Evolutionary conservation across 2,329 filamentous ascomycete genomes (phyloP).

Genomic region (Xylaria multiplex): DNA sequence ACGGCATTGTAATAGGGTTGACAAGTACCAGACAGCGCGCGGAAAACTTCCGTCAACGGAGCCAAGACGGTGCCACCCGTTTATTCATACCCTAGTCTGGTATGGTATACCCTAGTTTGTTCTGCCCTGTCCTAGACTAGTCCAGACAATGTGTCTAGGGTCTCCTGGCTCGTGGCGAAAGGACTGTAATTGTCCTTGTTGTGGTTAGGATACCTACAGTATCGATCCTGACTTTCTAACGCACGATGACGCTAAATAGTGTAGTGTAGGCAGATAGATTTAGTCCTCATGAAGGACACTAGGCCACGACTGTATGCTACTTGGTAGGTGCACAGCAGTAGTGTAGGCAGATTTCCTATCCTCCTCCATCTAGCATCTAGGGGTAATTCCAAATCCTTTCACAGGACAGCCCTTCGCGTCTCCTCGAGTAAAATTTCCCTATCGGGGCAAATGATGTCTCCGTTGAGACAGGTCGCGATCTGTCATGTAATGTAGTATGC

Average conservation of each 20-base stretch:
- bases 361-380: slow-evolving; percentile 1
- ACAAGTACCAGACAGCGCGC: slow-evolving; percentile 29
- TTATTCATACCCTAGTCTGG: slow-evolving; percentile 1
- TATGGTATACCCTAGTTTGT: slow-evolving; percentile 6
- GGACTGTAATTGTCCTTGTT: slow-evolving; percentile 3
- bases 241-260: slow-evolving; percentile 28
- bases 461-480: slow-evolving; percentile 28
- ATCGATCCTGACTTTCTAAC: neutral
- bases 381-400: slow-evolving; percentile 36
- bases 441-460: slow-evolving; percentile 25
- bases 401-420: slow-evolving; percentile 6
- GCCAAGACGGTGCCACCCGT: slow-evolving; percentile 36
- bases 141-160: neutral
- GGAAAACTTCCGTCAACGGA: slow-evolving; percentile 28
- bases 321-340: slow-evolving; percentile 7
- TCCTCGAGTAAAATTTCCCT: slow-evolving; percentile 37
- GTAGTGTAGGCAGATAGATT: neutral
- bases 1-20: neutral
- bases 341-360: slow-evolving; percentile 26
- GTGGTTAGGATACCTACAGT: neutral
- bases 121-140: slow-evolving; percentile 15
- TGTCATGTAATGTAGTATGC: slow-evolving; percentile 21
- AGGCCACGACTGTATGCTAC: neutral
- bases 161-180: slow-evolving; percentile 13
- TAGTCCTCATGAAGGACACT: neutral